Evolutionary conservation across 2,329 filamentous ascomycete species (phyloP), one percentile per base, ranked within the genome.

Genomic region (Alternaria panax): DNA sequence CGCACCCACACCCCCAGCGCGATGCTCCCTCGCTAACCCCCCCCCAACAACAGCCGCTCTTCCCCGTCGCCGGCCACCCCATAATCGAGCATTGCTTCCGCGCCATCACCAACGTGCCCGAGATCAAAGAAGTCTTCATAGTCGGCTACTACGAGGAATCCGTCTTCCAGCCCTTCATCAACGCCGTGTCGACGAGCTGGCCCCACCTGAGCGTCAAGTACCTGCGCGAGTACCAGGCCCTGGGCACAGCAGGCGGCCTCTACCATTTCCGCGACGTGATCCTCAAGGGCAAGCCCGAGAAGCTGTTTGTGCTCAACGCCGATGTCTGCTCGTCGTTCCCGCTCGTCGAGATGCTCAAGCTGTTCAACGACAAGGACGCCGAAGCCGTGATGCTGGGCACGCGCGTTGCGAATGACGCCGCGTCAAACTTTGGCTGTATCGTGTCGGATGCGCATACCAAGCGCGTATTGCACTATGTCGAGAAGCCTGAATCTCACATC

Each of bases 191-290:
- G 62, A 87, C 87, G 78, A 90, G 92, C 77, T 96, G 96, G 82
- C 92, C 93, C 54, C 87, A 92, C 75, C 88, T 98, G 73, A 88
- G 89, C 72, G 92, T 98, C 82, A 92, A 93, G 80, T 99, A 99
- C 83, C 88, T 99, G 54, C 92, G 95, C 76, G 95, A 99, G 84
- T 99, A 99, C 83, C 90, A 96, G 80, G 93, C 95, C 59, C 83
- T 99, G 63, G 95, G 95, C 77, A 98, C 95, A 14, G 95, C 95
- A 28, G 95, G 95, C 70, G 95, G 95, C 63, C 88, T 99, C 45
- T 99, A 98, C 86, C 95, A 98, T 83, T 98, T 99, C 88, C 92
- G 95, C 77, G 95, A 99, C 87, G 92, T 92, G 67, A 98, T 99
- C 76, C 88, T 98, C 79, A 98, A 97, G 84, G 93, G 94, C 75